Base-by-base conservation (phyloP, 352 stramenopile genomes). In the Phytophthora litchii region DNA sequence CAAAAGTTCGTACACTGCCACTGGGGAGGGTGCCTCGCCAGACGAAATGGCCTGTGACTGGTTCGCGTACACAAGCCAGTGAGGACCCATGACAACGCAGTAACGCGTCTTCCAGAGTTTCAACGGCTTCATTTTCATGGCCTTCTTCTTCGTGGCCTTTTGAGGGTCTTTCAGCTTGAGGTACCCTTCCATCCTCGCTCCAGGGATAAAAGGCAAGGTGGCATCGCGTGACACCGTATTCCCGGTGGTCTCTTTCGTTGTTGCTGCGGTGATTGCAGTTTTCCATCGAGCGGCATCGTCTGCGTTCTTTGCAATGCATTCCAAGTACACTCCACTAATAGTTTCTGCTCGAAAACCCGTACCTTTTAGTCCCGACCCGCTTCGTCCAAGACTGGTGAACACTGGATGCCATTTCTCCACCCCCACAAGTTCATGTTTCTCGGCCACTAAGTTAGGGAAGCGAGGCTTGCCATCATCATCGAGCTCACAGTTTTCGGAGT, bases 171-270 rank as follows among this genome's bases (percentile, higher is more conserved):
- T 80, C 0, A 84, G 42, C 16, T 86, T 82, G 14, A 93, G 48
- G 42, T 87, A 91, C 0, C 84, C 81, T 59, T 93, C 83, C 81
- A 93, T 93, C 0, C 68, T 37, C 0, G 83, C 81, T 5, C 81
- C 80, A 14, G 71, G 44, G 7, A 91, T 78, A 50, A 81, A 89
- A 6, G 76, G 71, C 23, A 93, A 64, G 5, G 78, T 67, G 0
- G 73, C 40, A 25, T 93, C 78, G 3, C 84, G 72, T 55, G 62
- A 36, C 21, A 71, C 35, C 1, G 54, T 51, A 31, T 21, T 72
- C 4, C 40, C 55, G 13, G 42, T 54, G 0, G 35, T 45, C 9
- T 61, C 58, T 32, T 70, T 62, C 0, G 63, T 73, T 16, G 79
- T 70, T 10, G 64, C 56, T n/a, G 50, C 37, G 3, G 37, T 53